A percentile compares a stretch with the other conserved stretches of the same genome.
Evolutionary conservation across 192 early-diverging fungal species (phyloP).

Genomic region (Haplosporangium gracile): DNA sequence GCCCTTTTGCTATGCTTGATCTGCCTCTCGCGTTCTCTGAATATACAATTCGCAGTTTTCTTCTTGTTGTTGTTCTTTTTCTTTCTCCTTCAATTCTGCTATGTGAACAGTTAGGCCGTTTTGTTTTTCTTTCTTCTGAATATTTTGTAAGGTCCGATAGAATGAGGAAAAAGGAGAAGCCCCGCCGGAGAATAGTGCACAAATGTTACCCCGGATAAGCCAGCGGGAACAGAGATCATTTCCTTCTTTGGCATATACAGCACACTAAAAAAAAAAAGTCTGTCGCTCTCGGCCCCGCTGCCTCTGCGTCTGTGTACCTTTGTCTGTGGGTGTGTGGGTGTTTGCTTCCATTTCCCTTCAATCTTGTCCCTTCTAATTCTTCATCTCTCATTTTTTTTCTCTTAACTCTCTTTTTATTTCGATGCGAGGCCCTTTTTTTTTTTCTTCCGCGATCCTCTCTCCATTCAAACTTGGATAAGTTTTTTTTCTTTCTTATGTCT

Average conservation of each 20-base stretch:
- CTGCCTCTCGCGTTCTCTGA: not conserved
- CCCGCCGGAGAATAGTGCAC: not conserved
- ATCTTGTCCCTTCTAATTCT: not conserved
- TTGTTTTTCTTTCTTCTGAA: not conserved
- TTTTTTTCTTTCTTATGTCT: not conserved
- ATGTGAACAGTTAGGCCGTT: not conserved
- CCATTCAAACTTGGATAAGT: not conserved
- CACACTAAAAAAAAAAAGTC: not conserved
- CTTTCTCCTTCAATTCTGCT: not conserved
- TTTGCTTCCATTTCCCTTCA: not conserved
- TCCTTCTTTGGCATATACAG: not conserved
- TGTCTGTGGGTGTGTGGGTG: not conserved
- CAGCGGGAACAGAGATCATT: not conserved
- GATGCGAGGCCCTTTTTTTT: not conserved
- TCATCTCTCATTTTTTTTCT: not conserved
- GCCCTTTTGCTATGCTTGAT: not conserved
- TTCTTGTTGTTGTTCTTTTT: not conserved
- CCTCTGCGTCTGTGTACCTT: not conserved
- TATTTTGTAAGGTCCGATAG: not conserved
- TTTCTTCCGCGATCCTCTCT: not conserved
- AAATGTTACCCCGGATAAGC: not conserved
- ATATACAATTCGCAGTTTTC: not conserved
- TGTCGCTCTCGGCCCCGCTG: not conserved
- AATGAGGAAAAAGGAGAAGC: not conserved
- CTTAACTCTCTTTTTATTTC: not conserved